These are phyloP conservation scores for Botrytis galanthina DNA, from an alignment of 2,329 filamentous ascomycete species.

Conservation along the genomic window DNA sequence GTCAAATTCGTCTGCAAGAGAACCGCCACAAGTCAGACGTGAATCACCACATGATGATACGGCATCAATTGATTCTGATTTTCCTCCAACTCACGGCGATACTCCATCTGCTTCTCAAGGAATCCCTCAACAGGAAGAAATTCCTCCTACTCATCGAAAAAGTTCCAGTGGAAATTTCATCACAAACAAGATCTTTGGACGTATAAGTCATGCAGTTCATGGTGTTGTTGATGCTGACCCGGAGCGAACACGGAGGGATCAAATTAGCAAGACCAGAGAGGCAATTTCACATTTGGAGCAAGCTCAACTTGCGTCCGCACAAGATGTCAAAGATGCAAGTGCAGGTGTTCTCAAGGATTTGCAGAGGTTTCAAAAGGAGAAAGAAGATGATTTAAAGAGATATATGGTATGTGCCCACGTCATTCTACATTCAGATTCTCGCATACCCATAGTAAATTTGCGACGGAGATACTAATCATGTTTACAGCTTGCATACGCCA, in stretches of 20 bases:
- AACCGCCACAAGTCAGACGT: constrained; percentile 46
- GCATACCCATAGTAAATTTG: background rate
- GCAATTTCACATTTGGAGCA: constrained; percentile 83
- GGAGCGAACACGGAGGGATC: constrained; percentile 85
- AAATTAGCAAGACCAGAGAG: constrained; percentile 93
- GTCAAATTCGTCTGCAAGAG: constrained; percentile 58
- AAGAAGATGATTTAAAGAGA: constrained; percentile 87
- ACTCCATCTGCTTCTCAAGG: constrained; percentile 73
- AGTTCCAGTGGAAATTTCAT: constrained; percentile 85
- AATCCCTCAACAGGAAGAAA: constrained; percentile 52
- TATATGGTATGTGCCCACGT: constrained; percentile 77
- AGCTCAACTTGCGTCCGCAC: constrained; percentile 81
- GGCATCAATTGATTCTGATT: constrained; percentile 92
- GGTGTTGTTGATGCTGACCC: constrained; percentile 96
- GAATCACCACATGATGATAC: constrained; percentile 70
- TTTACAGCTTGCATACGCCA: constrained; percentile 65
- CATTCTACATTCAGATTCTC: background rate
- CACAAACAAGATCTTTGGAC: constrained; percentile 89
- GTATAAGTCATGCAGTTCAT: constrained; percentile 91
- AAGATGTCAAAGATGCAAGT: constrained; percentile 92
- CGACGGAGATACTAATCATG: constrained; percentile 21
- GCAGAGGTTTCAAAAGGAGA: constrained; percentile 89
- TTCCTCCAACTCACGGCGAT: constrained; percentile 84
- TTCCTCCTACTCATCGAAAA: constrained; percentile 66
- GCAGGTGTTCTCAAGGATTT: constrained; percentile 84